Evolutionary conservation across 2,329 filamentous ascomycete species (phyloP).

Genomic region (Thyridium curvatum): DNA sequence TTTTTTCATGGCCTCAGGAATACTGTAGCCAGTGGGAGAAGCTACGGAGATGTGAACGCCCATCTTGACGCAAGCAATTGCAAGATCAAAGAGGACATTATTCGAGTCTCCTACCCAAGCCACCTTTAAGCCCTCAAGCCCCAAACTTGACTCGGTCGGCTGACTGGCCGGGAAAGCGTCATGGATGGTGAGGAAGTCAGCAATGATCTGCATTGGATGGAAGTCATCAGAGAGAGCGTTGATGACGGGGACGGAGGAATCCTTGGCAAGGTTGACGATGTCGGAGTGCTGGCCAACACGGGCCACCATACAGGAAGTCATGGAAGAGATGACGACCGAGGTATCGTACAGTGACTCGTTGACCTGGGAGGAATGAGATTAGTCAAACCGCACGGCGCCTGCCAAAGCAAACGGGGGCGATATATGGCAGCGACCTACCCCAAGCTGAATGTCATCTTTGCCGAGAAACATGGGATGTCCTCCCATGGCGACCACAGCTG

Average conservation of each 20-base stretch:
- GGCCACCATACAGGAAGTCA: slow-evolving; percentile 78
- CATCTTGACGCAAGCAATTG: slow-evolving; percentile 79
- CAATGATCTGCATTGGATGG: slow-evolving; percentile 90
- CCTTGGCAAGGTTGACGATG: slow-evolving; percentile 61
- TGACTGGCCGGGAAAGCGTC: slow-evolving; percentile 60
- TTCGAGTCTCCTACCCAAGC: slow-evolving; percentile 97
- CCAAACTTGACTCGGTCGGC: slow-evolving; percentile 39
- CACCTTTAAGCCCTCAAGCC: slow-evolving; percentile 78
- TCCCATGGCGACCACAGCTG: slow-evolving; percentile 79
- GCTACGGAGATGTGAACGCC: slow-evolving; percentile 84
- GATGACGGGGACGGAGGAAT: slow-evolving; percentile 75
- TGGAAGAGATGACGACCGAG: slow-evolving; percentile 85
- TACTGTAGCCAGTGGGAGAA: slow-evolving; percentile 77
- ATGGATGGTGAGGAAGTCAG: slow-evolving; percentile 86
- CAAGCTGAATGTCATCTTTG: slow-evolving; percentile 92
- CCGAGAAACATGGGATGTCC: slow-evolving; percentile 96
- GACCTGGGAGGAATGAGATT: slow-evolving; percentile 39
- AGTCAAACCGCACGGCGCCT: too few relatives aligned
- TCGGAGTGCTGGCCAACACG: slow-evolving; percentile 74
- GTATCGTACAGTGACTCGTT: slow-evolving; percentile 97
- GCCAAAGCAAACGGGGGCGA: slow-evolving; percentile 8
- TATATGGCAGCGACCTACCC: slow-evolving; percentile 53
- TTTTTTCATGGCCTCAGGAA: slow-evolving; percentile 67
- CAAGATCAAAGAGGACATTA: slow-evolving; percentile 92
- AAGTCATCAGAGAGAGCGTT: slow-evolving; percentile 86